Evolutionary conservation across 2,329 filamentous ascomycete genomes (phyloP).

Genomic region (Herpotrichia juniperi): DNA sequence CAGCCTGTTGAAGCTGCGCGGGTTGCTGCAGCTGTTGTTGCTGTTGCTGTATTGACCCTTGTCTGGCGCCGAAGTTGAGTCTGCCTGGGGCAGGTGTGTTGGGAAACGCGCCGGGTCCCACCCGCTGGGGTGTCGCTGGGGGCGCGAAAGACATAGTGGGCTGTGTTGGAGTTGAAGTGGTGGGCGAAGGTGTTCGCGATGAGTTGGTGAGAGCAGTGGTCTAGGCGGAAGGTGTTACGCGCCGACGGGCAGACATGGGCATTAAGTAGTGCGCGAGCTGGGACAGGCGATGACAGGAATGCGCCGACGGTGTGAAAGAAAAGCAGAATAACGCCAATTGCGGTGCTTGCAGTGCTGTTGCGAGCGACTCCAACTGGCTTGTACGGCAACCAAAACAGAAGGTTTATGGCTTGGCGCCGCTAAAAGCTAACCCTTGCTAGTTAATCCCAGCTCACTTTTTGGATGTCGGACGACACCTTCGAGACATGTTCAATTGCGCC

Average conservation of each 20-base stretch:
- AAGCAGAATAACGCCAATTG: slow-evolving; percentile 32
- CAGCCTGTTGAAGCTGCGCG: slow-evolving; percentile 25
- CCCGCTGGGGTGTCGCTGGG: slow-evolving; percentile 66
- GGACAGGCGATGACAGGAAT: slow-evolving; percentile 1
- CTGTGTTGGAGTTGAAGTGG: slow-evolving; percentile 8
- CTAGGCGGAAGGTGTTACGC: slow-evolving; percentile 35
- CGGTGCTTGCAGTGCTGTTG: slow-evolving; percentile 15
- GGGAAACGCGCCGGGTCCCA: slow-evolving; percentile 76
- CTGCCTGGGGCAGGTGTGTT: slow-evolving; percentile 69
- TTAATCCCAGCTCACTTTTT: neutral
- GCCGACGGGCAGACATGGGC: slow-evolving; percentile 32
- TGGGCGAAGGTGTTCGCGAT: slow-evolving; percentile 21
- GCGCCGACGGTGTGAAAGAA: slow-evolving; percentile 17
- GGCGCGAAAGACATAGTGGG: slow-evolving; percentile 37
- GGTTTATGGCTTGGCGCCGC: slow-evolving; percentile 8
- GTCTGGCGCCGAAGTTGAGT: slow-evolving; percentile 31
- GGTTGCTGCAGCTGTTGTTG: slow-evolving; percentile 29
- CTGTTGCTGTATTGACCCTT: slow-evolving; percentile 29
- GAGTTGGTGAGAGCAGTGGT: slow-evolving; percentile 28
- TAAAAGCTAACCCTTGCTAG: slow-evolving; percentile 1
- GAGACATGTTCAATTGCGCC: neutral
- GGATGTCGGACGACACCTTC: neutral
- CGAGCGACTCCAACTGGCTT: slow-evolving; percentile 21
- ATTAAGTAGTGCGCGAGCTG: slow-evolving; percentile 28
- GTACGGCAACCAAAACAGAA: slow-evolving; percentile 37